phyloP scores from a whole-genome alignment of 2,329 filamentous ascomycete genomes.

The Ophiosphaerella korrae region DNA sequence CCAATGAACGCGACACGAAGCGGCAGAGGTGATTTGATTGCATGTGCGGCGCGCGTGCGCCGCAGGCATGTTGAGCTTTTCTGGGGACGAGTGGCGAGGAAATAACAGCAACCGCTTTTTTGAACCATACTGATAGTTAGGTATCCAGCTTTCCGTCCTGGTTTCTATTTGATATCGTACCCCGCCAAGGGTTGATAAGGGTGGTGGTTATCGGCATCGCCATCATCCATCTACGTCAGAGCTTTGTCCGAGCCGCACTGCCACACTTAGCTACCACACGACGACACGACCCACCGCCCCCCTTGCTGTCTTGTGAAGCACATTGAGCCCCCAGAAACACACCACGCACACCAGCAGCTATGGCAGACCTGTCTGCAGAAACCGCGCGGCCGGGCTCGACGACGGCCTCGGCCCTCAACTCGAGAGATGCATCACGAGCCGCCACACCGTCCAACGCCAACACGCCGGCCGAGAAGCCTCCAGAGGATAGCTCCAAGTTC shows the following conservation, averaged over 20 bases:
- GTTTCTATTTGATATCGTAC: background rate
- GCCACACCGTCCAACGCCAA: constrained; percentile 35
- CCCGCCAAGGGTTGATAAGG: constrained; percentile 1
- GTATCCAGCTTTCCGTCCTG: no score
- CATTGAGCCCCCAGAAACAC: background rate
- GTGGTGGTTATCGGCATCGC: constrained; percentile 16
- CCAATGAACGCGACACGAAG: constrained; percentile 36
- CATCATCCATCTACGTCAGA: constrained; percentile 29
- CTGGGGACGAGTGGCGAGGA: background rate
- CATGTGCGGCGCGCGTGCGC: constrained; percentile 19
- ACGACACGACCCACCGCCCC: constrained; percentile 11
- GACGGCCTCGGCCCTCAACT: constrained; percentile 38
- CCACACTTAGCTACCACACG: constrained; percentile 8
- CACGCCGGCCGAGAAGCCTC: constrained; percentile 57
- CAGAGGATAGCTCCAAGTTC: constrained; percentile 85
- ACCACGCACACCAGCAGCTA: constrained; percentile 12
- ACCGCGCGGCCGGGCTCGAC: constrained; percentile 32
- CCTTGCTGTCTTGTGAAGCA: background rate
- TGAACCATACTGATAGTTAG: background rate
- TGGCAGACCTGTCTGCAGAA: constrained; percentile 40
- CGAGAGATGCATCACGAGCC: constrained; percentile 43
- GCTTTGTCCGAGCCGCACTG: constrained; percentile 14
- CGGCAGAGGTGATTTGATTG: constrained; percentile 29
- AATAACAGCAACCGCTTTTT: background rate
- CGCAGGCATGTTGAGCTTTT: constrained; percentile 16